Evolutionary conservation across 495 filamentous ascomycete genomes (phyloP), one percentile per base, ranked within the genome.

Genomic region (Neurospora sp.): DNA sequence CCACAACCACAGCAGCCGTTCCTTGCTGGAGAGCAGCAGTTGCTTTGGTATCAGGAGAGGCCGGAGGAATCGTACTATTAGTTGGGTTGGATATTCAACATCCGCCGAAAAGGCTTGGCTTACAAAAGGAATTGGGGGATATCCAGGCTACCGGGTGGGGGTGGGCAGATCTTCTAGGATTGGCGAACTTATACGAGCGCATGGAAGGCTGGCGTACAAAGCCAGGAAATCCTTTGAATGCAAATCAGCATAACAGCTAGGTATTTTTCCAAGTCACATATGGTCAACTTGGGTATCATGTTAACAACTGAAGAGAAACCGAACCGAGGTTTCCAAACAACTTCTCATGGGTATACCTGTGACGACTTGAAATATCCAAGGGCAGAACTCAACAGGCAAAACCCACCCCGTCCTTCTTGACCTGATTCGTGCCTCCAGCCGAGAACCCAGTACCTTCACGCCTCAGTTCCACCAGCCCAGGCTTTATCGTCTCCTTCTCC

Each of bases 361-460:
- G 8, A 10, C 9, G 38, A 40, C 38, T 40, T 40, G 38, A 40
- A 40, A 16, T 35, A 53, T 53, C 20, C 22, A 61, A 61, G 12
- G 48, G 22, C 48, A 72, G 3, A 20, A 14, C 22, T 40, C 73
- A 97, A 79, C 92, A 96, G 78, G 96, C 93, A 82, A 98, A 99
- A 0, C 91, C 92, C 8, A 96, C 89, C 0, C 92, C 92, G 37
- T 84, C 81, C 81, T 90, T 96, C 81, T 91, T 91, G 22, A 93
- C 94, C 76, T 91, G 88, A 78, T 92, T 97, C 40, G 88, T 87
- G 6, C 96, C 96, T 17, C 92, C 90, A 1, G 92, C 91, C 3
- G 96, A 94, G 83, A 96, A 99, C 2, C 96, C 96, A 0, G 96
- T 99, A 1, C 96, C 96, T 74, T 98, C 95, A 38, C 90, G 91